Conservation (phyloP, 225 moss, liverwort and hornwort genomes). For the Lunularia cruciata region DNA sequence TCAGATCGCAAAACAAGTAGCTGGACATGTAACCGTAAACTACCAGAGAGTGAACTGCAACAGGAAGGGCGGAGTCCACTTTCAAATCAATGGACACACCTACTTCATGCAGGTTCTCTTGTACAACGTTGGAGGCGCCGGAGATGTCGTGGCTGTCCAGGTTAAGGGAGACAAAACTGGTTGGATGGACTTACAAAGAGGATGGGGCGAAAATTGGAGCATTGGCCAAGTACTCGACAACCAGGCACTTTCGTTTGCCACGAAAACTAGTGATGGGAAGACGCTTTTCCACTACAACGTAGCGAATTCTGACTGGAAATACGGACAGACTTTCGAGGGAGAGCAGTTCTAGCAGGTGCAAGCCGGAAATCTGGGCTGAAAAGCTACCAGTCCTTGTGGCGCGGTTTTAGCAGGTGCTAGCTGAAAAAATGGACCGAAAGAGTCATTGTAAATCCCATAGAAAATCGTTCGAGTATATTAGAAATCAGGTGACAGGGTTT, state of each 20-base stretch:
- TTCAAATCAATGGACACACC: conserved; percentile 59
- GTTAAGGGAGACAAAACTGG: conserved; percentile 31
- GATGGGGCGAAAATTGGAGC: conserved; percentile 62
- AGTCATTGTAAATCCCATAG: not conserved
- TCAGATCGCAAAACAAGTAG: conserved; percentile 23
- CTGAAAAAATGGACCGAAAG: too few relatives aligned
- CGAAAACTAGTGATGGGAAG: conserved; percentile 40
- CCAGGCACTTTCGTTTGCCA: conserved; percentile 49
- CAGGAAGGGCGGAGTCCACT: conserved; percentile 54
- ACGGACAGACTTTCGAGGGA: conserved; percentile 64
- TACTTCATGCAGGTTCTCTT: conserved; percentile 67
- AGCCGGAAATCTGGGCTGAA: not conserved
- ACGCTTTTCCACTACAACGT: conserved; percentile 32
- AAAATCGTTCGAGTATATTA: not conserved
- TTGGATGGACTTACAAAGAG: conserved; percentile 50
- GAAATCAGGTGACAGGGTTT: conserved; percentile 8
- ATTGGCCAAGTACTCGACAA: conserved; percentile 37
- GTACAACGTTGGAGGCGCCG: conserved; percentile 65
- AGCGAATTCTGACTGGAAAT: conserved; percentile 46
- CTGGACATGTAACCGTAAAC: conserved; percentile 31
- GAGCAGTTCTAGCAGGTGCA: conserved; percentile 21
- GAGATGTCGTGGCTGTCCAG: conserved; percentile 43
- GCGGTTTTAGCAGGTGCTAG: too few relatives aligned
- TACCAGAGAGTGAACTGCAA: conserved; percentile 49
- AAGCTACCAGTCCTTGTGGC: too few relatives aligned